Base-by-base conservation (phyloP, 345 rosid genomes). In the Jatropha curcas region DNA sequence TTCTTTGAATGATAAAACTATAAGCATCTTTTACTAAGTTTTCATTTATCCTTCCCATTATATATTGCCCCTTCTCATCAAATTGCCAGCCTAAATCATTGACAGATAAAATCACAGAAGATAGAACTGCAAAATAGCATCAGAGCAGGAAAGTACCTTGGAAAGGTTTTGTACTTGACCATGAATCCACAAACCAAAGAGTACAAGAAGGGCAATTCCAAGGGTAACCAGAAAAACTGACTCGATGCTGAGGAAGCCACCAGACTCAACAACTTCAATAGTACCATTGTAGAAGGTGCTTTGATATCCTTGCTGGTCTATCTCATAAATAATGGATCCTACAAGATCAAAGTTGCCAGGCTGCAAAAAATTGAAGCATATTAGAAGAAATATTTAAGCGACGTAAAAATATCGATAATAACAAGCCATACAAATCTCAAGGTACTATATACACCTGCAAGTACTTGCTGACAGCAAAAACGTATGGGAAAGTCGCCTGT, bases 331-430 rank as follows among this genome's bases (percentile, higher is more conserved):
- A 64, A 95, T 84, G 45, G 88, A 84, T 37, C 94, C 99, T 71
- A 91, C 97, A 12, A 95, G 90, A 86, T 95, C 99, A 81, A 92
- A 95, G 45, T 78, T 88, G 71, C 98, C 98, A 30, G 96, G 84
- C 99, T 92, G 85, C 39, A 43, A 53, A 27, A 7, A 56, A 65
- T 35, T 2, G 59, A 53, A 51, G 51, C 28, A 34, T 24, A 22
- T 60, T 39, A 68, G 74, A 45, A 2, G 4, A 46, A 7, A 63
- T 17, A 9, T 45, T 48, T 7, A 48, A 67, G 58, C 58, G 30
- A 31, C 12, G 39, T 39, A 17, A 67, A 50, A 46, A 3, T 8
- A 33, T 19, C 20, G 16, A 34, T 34, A 34, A 20, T 45, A 51
- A 31, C 7, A 27, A 46, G 43, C 2, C 1, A 57, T 11, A 51